Conservation (phyloP, 768 basidiomycete genomes). For the Baorangia bicolor region DNA sequence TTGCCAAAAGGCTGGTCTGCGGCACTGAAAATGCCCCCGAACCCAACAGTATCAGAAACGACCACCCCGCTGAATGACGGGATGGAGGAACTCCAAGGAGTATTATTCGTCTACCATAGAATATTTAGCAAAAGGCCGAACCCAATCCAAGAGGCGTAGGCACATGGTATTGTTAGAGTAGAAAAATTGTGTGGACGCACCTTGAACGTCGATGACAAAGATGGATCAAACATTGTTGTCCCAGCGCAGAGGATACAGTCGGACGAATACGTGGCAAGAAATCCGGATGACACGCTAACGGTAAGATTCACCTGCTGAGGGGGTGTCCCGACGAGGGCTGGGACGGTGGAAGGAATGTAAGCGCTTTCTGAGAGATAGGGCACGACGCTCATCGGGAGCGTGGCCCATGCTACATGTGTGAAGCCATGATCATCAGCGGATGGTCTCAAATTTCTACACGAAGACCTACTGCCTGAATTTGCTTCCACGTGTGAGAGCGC, state of each 20-base stretch:
- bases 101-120: slow-evolving; percentile 16
- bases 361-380: slow-evolving; percentile 12
- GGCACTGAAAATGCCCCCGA: slow-evolving; percentile 18
- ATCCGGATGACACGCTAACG: slow-evolving; percentile 12
- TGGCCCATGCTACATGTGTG: slow-evolving; percentile 24
- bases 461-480: slow-evolving; percentile 14
- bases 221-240: slow-evolving; percentile 16
- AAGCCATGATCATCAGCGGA: not conserved
- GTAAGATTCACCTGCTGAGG: slow-evolving; percentile 30
- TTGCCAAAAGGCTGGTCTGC: slow-evolving; percentile 17
- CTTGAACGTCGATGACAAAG: slow-evolving; percentile 25
- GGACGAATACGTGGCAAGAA: slow-evolving; percentile 16
- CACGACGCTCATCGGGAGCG: slow-evolving; percentile 23
- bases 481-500: slow-evolving; percentile 10
- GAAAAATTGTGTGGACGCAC: slow-evolving; percentile 11
- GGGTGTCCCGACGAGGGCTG: slow-evolving; percentile 26
- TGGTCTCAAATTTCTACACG: not conserved
- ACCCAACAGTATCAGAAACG: slow-evolving; percentile 20
- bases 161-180: not conserved
- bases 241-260: slow-evolving; percentile 31
- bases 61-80: slow-evolving; percentile 20
- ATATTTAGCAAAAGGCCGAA: not conserved
- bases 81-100: slow-evolving; percentile 9
- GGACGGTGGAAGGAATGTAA: slow-evolving; percentile 15
- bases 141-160: not conserved